Evolutionary conservation across 2,329 filamentous ascomycete genomes (phyloP), one percentile per base, ranked within the genome.

Genomic region (Neonectria faginata): DNA sequence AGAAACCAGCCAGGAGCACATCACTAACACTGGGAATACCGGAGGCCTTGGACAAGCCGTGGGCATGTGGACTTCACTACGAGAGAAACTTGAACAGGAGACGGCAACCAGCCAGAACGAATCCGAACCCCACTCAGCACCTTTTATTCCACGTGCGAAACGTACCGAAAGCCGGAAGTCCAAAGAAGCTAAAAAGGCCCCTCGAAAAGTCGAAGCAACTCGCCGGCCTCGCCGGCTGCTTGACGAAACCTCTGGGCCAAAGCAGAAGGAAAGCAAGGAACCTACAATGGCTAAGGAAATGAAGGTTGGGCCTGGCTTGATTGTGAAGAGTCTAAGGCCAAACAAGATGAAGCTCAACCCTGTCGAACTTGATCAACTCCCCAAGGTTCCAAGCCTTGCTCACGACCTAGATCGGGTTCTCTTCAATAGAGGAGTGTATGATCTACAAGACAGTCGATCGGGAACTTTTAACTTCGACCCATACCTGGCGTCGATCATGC

Each of bases 401-500:
- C 91, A 96, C 75, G 91, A 92, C 7, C 83, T 97, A 33, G 93
- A 97, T 66, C 87, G 94, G 61, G 95, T 97, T n/a, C 82, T 99
- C 3, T 99, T 99, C 85, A 99, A 97, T 74, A 91, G 91, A 2
- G 94, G 96, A 22, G 92, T 97, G 41, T 97, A 97, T 77, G 90
- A 93, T 55, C 86, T 99, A 56, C 94, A 97, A 79, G 96, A 99
- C 77, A 89, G 91, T 25, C 88, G 93, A 62, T 94, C 95, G 42
- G 87, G 89, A 18, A 93, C 98, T 7, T 99, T 89, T 85, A 99
- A 99, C 77, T 99, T 99, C 73, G 95, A 99, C 75, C 96, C 97
- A 0, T 97, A 97, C 74, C 85, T 99, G 20, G 89, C 94, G 65
- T 89, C 89, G 57, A 97, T 99, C 72, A 98, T 98, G 93, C 94